phyloP scores from a whole-genome alignment of 2,329 filamentous ascomycete genomes.

The Verticillium tricorpus region DNA sequence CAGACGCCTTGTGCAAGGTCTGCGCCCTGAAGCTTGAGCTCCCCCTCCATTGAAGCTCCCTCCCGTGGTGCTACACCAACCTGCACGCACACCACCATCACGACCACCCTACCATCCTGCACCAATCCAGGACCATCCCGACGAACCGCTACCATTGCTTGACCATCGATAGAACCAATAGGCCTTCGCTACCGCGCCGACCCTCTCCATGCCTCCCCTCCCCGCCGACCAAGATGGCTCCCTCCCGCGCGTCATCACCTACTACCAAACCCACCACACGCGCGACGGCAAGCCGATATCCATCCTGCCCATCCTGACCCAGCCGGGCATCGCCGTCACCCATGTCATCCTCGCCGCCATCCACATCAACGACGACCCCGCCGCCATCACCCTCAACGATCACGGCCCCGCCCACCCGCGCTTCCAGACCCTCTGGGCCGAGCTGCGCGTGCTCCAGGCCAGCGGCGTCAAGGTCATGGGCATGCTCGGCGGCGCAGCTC shows the following conservation, averaged over 20 bases:
- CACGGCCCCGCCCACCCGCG: conserved; percentile 62
- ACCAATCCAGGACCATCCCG: too few relatives aligned
- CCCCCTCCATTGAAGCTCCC: too few relatives aligned
- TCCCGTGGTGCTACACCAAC: too few relatives aligned
- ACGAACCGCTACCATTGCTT: too few relatives aligned
- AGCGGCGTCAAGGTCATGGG: conserved; percentile 75
- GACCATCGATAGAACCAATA: too few relatives aligned
- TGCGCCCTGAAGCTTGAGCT: too few relatives aligned
- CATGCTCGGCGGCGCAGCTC: conserved; percentile 83
- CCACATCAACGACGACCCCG: conserved; percentile 68
- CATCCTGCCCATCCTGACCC: conserved; percentile 46
- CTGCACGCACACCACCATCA: too few relatives aligned
- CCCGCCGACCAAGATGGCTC: conserved; percentile 9
- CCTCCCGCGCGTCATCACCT: conserved; percentile 45
- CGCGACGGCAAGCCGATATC: conserved; percentile 40
- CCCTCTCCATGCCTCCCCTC: conserved; percentile 9
- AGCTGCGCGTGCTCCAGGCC: conserved; percentile 67
- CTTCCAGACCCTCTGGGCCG: conserved; percentile 73
- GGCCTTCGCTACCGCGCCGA: not conserved
- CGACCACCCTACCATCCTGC: too few relatives aligned
- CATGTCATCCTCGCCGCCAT: conserved; percentile 86
- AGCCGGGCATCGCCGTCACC: conserved; percentile 51
- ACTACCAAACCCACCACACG: conserved; percentile 53
- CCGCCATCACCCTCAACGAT: conserved; percentile 74
- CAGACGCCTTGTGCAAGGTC: too few relatives aligned